A percentile compares a stretch with the other conserved stretches of the same genome.
These are phyloP conservation scores for Aureobasidium mangrovei DNA, from an alignment of 2,329 filamentous ascomycete genomes.

Conservation along the genomic window DNA sequence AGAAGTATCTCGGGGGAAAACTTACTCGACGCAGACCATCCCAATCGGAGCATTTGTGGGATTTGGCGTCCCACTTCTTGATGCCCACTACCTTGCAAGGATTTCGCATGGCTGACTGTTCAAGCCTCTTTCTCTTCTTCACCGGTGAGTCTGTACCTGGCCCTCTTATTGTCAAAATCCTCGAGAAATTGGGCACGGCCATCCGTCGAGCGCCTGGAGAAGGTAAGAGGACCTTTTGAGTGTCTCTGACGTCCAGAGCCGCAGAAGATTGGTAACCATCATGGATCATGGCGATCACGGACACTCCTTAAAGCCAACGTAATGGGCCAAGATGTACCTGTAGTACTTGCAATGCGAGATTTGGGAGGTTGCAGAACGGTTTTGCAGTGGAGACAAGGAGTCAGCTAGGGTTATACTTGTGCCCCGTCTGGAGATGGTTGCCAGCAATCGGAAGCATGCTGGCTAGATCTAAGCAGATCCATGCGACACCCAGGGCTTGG, in stretches of 20 bases:
- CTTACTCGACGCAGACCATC: conserved; percentile 18
- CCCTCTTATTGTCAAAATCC: neutral
- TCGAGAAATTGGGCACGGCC: conserved; percentile 14
- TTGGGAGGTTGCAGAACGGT: neutral
- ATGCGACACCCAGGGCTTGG: conserved; percentile 1
- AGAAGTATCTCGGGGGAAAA: neutral
- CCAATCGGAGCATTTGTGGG: conserved; percentile 16
- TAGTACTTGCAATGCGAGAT: neutral
- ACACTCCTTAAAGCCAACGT: neutral
- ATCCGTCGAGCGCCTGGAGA: neutral
- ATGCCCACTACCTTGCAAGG: neutral
- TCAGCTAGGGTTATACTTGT: conserved; percentile 4
- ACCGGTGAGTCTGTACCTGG: neutral
- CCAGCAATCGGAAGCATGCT: neutral
- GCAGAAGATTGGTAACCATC: neutral
- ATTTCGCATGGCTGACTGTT: neutral
- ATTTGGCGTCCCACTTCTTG: conserved; percentile 14
- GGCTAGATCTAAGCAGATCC: neutral
- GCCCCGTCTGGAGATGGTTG: neutral
- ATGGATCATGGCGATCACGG: conserved; percentile 6
- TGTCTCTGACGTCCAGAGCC: conserved; percentile 1
- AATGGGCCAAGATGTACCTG: conserved; percentile 9
- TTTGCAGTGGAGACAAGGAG: neutral
- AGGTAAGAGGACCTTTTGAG: conserved; percentile 6
- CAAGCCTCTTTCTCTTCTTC: neutral